phyloP scores from a whole-genome alignment of 176 grass and related monocot species.

The Zizania latifolia region DNA sequence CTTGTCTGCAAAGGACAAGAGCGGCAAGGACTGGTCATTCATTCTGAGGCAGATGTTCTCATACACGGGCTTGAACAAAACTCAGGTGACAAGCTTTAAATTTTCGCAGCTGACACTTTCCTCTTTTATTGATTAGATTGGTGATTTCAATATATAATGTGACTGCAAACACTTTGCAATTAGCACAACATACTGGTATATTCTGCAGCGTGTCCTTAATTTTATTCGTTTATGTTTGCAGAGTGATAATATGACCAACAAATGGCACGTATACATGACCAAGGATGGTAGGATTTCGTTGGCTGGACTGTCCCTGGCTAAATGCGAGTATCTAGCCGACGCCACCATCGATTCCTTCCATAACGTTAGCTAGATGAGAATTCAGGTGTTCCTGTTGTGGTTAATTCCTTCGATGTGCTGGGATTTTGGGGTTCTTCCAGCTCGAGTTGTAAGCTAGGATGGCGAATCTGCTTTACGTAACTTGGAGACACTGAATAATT shows the following conservation, averaged over 20 bases:
- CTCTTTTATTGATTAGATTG: neutral
- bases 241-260: slow-evolving; percentile 86
- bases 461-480: neutral
- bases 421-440: slow-evolving; percentile 48
- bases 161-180: neutral
- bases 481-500: neutral
- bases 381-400: neutral
- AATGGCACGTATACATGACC: slow-evolving; percentile 97
- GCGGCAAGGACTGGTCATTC: slow-evolving; percentile 94
- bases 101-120: neutral
- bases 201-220: neutral
- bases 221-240: slow-evolving; percentile 23
- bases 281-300: slow-evolving; percentile 95
- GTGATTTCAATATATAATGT: neutral
- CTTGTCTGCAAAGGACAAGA: slow-evolving; percentile 66
- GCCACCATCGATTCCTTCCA: slow-evolving; percentile 92
- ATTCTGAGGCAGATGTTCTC: slow-evolving; percentile 98
- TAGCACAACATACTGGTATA: neutral
- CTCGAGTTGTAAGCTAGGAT: slow-evolving; percentile 13
- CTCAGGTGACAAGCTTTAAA: slow-evolving; percentile 44
- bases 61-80: slow-evolving; percentile 81
- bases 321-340: slow-evolving; percentile 85
- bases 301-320: slow-evolving; percentile 68
- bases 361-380: slow-evolving; percentile 74
- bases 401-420: slow-evolving; percentile 20